A percentile compares a stretch with the other conserved stretches of the same genome.
phyloP scores from a whole-genome alignment of 2,329 filamentous ascomycete species.

The Monosporascus sp. region DNA sequence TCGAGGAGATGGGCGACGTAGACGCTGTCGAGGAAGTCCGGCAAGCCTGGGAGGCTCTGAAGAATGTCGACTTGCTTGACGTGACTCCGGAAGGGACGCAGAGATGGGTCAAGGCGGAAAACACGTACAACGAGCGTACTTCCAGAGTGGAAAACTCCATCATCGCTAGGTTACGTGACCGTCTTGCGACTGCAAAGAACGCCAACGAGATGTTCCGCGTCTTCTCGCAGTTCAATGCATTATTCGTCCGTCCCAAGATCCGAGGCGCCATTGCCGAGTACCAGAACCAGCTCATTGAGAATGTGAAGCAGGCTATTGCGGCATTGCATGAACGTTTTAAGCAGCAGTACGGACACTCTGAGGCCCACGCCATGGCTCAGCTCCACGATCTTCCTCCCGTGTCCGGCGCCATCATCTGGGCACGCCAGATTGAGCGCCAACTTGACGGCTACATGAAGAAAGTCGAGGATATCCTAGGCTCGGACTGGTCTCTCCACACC shows the following conservation, averaged over 20 bases:
- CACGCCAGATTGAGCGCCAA: slow-evolving; percentile 92
- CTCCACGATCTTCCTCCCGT: slow-evolving; percentile 92
- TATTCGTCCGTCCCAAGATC: slow-evolving; percentile 98
- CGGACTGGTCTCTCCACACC: slow-evolving; percentile 89
- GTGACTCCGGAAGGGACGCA: slow-evolving; percentile 86
- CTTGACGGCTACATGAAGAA: slow-evolving; percentile 97
- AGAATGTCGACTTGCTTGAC: slow-evolving; percentile 92
- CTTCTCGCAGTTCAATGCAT: slow-evolving; percentile 98
- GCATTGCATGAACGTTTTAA: slow-evolving; percentile 95
- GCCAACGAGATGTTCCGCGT: slow-evolving; percentile 99
- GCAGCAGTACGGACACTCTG: slow-evolving; percentile 96
- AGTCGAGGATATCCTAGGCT: slow-evolving; percentile 94
- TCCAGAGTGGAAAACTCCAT: slow-evolving; percentile 98
- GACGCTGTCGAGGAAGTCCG: slow-evolving; percentile 95
- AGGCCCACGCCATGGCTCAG: slow-evolving; percentile 97
- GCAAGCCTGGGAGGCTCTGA: slow-evolving; percentile 88
- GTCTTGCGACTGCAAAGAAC: slow-evolving; percentile 90
- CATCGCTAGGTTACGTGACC: slow-evolving; percentile 87
- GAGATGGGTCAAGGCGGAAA: slow-evolving; percentile 89
- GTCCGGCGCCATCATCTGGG: slow-evolving; percentile 96
- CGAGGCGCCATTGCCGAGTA: slow-evolving; percentile 96
- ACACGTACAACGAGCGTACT: slow-evolving; percentile 94
- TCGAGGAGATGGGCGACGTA: slow-evolving; percentile 94
- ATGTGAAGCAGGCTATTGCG: slow-evolving; percentile 93
- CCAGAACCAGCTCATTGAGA: slow-evolving; percentile 95